These are phyloP conservation scores for Clitopilus hobsonii DNA, from an alignment of 768 basidiomycete genomes.

Conservation along the genomic window DNA sequence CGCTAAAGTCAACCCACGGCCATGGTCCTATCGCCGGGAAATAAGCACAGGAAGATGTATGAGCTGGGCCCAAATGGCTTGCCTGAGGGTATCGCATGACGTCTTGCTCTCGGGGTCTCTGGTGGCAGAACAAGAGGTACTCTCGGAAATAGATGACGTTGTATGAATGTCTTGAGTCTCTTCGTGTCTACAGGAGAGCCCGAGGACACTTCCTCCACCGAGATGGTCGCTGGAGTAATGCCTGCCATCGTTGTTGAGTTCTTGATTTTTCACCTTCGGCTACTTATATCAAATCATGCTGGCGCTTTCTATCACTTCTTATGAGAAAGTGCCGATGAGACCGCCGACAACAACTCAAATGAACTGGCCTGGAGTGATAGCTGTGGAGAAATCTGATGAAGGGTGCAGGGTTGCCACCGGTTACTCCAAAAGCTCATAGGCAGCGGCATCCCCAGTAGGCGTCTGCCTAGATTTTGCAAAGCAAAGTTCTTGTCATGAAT, in stretches of 20 bases:
- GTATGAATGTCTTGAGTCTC: neutral
- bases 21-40: slow-evolving; percentile 21
- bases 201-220: neutral
- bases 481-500: too few relatives aligned
- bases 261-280: too few relatives aligned
- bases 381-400: neutral
- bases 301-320: too few relatives aligned
- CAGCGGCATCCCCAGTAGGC: too few relatives aligned
- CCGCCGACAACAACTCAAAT: neutral
- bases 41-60: neutral
- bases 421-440: neutral
- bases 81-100: slow-evolving; percentile 11
- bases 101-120: slow-evolving; percentile 8
- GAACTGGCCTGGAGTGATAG: too few relatives aligned
- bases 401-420: neutral
- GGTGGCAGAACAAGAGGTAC: slow-evolving; percentile 2
- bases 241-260: too few relatives aligned
- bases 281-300: too few relatives aligned
- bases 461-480: too few relatives aligned
- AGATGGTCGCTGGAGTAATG: too few relatives aligned
- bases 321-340: neutral
- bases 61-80: neutral
- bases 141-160: neutral
- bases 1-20: slow-evolving; percentile 23
- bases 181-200: neutral